phyloP scores from a whole-genome alignment of 441 rosid genomes.

The Erodium moschatum region DNA sequence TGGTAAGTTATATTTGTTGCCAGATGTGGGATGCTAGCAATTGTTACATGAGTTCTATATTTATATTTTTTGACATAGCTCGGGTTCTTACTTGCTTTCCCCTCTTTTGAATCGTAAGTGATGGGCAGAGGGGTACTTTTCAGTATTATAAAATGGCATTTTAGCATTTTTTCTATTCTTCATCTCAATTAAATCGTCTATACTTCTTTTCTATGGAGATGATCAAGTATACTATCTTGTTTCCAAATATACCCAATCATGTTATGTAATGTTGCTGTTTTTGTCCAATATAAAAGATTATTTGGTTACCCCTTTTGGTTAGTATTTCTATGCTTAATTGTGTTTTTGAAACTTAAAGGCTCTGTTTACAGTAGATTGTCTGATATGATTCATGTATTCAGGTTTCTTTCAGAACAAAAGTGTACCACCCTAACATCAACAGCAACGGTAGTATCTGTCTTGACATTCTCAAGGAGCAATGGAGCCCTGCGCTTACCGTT shows the following conservation, averaged over 20 bases:
- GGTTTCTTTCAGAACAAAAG: slow-evolving; percentile 34
- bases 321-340: neutral
- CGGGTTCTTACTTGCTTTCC: neutral
- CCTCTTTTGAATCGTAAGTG: neutral
- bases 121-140: too few relatives aligned
- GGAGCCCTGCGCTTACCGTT: slow-evolving; percentile 20
- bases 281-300: neutral
- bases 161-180: neutral
- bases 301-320: neutral
- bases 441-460: slow-evolving; percentile 39
- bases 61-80: neutral
- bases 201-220: too few relatives aligned
- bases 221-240: too few relatives aligned
- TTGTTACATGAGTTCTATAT: neutral
- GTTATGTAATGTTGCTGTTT: neutral
- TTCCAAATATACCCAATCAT: neutral
- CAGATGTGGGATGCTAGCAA: neutral
- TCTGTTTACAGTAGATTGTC: neutral
- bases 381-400: neutral
- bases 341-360: neutral
- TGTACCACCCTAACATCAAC: slow-evolving; percentile 39
- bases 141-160: neutral
- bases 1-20: neutral
- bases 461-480: slow-evolving; percentile 36
- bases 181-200: too few relatives aligned